phyloP scores from a whole-genome alignment of 805 yeast species.

The Saccharomycopsis sp. region DNA sequence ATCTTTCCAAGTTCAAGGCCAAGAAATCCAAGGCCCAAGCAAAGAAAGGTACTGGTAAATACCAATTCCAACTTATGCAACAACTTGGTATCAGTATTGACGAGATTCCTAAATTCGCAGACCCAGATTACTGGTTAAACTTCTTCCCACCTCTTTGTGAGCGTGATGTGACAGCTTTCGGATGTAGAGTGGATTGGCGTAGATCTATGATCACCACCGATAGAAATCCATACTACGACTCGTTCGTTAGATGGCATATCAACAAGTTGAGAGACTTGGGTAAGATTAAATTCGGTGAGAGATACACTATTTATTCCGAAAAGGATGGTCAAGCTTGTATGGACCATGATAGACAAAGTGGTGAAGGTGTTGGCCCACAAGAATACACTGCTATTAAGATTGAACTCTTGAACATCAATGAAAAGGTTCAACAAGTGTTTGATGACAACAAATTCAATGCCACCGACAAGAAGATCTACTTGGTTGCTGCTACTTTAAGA shows the following conservation, averaged over 20 bases:
- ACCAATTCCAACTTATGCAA: constrained; percentile 93
- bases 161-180: constrained; percentile 70
- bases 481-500: constrained; percentile 95
- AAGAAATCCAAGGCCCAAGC: constrained; percentile 92
- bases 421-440: constrained; percentile 48
- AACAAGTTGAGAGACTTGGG: constrained; percentile 76
- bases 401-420: constrained; percentile 52
- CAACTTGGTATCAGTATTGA: constrained; percentile 84
- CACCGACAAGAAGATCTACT: constrained; percentile 57
- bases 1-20: constrained; percentile 85
- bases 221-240: constrained; percentile 89
- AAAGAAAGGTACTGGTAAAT: constrained; percentile 89
- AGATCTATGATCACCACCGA: constrained; percentile 94
- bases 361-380: constrained; percentile 96
- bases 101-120: constrained; percentile 83
- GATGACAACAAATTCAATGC: constrained; percentile 38
- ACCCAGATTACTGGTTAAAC: constrained; percentile 83
- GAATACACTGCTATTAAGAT: constrained; percentile 94
- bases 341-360: constrained; percentile 97
- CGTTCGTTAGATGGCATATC: constrained; percentile 96
- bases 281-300: constrained; percentile 95
- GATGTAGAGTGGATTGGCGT: constrained; percentile 98
- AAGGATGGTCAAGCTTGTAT: constrained; percentile 99
- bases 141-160: constrained; percentile 89
- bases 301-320: constrained; percentile 95